Percentiles rank a stretch among this genome's conserved stretches.
phyloP scores from a whole-genome alignment of 1,284 basidiomycete genomes.

The Puccinia novopanici region DNA sequence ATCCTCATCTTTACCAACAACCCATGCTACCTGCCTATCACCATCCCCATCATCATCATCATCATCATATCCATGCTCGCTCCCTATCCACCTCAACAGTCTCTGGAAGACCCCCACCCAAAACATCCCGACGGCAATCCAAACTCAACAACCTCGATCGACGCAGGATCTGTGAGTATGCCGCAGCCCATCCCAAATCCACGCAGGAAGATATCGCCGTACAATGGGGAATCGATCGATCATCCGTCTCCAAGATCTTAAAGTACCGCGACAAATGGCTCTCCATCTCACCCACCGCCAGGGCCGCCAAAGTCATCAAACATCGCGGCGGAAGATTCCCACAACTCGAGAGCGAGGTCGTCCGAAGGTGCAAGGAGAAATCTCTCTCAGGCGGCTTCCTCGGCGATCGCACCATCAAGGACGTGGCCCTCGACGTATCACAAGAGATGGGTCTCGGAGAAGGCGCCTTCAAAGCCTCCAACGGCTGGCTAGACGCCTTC shows the following conservation, averaged over 20 bases:
- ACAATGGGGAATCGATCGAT: conserved; percentile 77
- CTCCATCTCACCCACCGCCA: conserved; percentile 66
- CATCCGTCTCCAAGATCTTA: conserved; percentile 89
- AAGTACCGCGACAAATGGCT: conserved; percentile 81
- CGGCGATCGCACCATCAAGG: conserved; percentile 71
- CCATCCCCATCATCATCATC: conserved; percentile 70
- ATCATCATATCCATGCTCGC: conserved; percentile 70
- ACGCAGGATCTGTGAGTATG: conserved; percentile 74
- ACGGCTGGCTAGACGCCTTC: conserved; percentile 89
- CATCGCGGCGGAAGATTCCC: conserved; percentile 68
- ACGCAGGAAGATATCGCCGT: conserved; percentile 76
- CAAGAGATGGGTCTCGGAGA: conserved; percentile 64
- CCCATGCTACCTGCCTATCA: conserved; percentile 64
- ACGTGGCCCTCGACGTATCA: conserved; percentile 72
- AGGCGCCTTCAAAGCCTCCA: conserved; percentile 82
- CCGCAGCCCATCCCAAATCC: conserved; percentile 62
- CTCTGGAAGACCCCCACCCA: conserved; percentile 78
- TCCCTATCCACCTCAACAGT: conserved; percentile 87
- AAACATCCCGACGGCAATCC: conserved; percentile 67
- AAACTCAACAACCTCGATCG: conserved; percentile 73
- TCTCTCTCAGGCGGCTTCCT: conserved; percentile 65
- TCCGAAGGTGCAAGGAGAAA: conserved; percentile 67
- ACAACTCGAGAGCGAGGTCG: conserved; percentile 70
- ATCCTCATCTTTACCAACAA: background rate
- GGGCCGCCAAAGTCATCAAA: conserved; percentile 66